These are phyloP conservation scores for Ustilago hordei DNA, from an alignment of 1,284 basidiomycete genomes.

Conservation along the genomic window DNA sequence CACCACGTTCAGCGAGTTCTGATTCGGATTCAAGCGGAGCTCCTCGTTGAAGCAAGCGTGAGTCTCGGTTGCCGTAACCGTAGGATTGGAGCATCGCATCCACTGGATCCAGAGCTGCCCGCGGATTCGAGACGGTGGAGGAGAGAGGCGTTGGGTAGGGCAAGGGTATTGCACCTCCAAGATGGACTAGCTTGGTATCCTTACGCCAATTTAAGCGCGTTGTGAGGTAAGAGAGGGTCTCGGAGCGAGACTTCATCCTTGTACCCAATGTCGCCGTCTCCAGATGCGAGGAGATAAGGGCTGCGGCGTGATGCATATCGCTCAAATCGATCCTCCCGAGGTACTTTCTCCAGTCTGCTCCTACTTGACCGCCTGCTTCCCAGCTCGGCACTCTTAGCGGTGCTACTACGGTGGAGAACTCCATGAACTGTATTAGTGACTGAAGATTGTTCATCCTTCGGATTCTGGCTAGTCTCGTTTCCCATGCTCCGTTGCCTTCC, in stretches of 20 bases:
- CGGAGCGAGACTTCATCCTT: conserved; percentile 44
- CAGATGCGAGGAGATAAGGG: conserved; percentile 57
- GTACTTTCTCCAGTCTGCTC: conserved; percentile 23
- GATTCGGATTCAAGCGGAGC: conserved; percentile 33
- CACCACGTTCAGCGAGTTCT: conserved; percentile 26
- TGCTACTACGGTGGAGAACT: conserved; percentile 46
- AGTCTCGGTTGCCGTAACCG: conserved; percentile 41
- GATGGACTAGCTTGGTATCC: conserved; percentile 61
- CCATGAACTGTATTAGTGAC: conserved; percentile 37
- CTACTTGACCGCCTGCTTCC: conserved; percentile 18
- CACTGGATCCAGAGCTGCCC: conserved; percentile 42
- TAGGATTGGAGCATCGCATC: conserved; percentile 59
- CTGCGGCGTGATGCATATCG: conserved; percentile 55
- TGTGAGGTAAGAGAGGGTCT: conserved; percentile 49
- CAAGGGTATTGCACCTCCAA: conserved; percentile 61
- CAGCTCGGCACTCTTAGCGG: conserved; percentile 42
- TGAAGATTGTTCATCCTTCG: conserved; percentile 59
- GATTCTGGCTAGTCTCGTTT: conserved; percentile 36
- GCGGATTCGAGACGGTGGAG: not conserved
- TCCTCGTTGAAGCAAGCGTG: conserved; percentile 29
- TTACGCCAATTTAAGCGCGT: conserved; percentile 62
- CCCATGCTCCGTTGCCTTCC: conserved; percentile 9
- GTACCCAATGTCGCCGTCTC: conserved; percentile 63
- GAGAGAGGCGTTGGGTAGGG: conserved; percentile 48
- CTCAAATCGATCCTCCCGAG: conserved; percentile 30